Base-by-base conservation (phyloP, 441 rosid species). In the Pelargonium myrrhifolium region DNA sequence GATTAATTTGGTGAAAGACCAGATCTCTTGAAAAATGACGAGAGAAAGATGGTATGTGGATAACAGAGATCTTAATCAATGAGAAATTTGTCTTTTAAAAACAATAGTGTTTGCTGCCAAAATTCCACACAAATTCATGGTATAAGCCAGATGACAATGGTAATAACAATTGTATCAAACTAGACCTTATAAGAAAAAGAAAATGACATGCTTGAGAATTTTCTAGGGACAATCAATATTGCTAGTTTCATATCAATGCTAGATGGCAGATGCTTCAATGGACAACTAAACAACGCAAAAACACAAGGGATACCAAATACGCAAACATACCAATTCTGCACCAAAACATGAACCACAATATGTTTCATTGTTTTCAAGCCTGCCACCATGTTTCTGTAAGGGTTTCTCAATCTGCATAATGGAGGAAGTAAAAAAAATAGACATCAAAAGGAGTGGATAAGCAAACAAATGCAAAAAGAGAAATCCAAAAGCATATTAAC, bases 321-420 rank as follows among this genome's bases (percentile, higher is more conserved):
- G 69, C 63, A 69, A 64, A 61, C 84, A 72, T 85, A 94, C 97
- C 39, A 74, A 56, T 83, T 94, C 96, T 58, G 97, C 89, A 69
- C 99, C 97, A 76, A 81, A 92, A 73, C 97, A 91, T 66, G 97
- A 94, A 64, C 97, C 96, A 72, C 99, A 89, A 65, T 88, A 94
- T 11, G 96, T 94, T 74, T 91, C 96, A 64, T 91, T 94, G 77
- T 89, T 96, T 82, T 83, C 96, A 67, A 93, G 87, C 86, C 97
- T 84, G 45, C 96, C 97, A 77, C 96, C 97, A 80, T 93, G 99
- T 78, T 79, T 87, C 80, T 93, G 97, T 73, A 91, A 77, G 62
- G 99, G 96, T 18, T 86, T 91, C 42, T 93, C 99, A 77, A 91
- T 86, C 97, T 89, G 84, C 68, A 81, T 73, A 22, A 66, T 65